Evolutionary conservation across 1,284 basidiomycete species (phyloP).

Genomic region (Pholiota adiposa): DNA sequence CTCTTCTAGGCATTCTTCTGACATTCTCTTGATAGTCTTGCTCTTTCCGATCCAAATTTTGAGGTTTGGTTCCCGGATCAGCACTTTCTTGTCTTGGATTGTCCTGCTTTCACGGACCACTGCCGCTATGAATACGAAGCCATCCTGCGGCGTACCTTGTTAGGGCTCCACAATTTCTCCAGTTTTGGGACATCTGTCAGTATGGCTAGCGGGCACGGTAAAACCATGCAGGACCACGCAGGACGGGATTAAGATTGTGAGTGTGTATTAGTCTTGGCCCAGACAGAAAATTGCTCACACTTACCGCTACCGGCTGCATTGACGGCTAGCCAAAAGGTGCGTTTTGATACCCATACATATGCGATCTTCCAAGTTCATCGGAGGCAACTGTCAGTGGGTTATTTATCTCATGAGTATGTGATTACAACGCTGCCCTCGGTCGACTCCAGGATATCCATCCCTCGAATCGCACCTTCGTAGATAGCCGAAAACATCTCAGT

Average conservation of each 20-base stretch:
- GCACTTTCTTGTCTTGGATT: background rate
- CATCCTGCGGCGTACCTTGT: no score
- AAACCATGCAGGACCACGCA: no score
- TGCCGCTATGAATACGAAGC: no score
- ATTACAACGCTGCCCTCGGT: background rate
- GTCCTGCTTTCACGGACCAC: background rate
- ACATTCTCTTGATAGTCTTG: no score
- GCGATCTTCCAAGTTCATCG: background rate
- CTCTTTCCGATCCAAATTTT: background rate
- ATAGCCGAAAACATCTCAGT: background rate
- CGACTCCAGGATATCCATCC: background rate
- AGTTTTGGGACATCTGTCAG: no score
- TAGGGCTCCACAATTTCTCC: no score
- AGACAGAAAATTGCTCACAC: background rate
- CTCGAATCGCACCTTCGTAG: background rate
- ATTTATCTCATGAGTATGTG: no score
- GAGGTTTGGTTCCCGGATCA: no score
- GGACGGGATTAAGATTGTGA: no score
- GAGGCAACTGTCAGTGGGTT: background rate
- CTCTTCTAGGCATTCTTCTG: no score
- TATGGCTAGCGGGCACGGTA: no score
- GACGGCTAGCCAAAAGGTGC: background rate
- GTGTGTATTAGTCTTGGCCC: no score
- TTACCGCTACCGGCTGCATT: background rate
- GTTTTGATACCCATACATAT: background rate